Percentiles rank a stretch among this genome's conserved stretches.
Conservation (phyloP, 306 rosid genomes). For the Mucuna pruriens region DNA sequence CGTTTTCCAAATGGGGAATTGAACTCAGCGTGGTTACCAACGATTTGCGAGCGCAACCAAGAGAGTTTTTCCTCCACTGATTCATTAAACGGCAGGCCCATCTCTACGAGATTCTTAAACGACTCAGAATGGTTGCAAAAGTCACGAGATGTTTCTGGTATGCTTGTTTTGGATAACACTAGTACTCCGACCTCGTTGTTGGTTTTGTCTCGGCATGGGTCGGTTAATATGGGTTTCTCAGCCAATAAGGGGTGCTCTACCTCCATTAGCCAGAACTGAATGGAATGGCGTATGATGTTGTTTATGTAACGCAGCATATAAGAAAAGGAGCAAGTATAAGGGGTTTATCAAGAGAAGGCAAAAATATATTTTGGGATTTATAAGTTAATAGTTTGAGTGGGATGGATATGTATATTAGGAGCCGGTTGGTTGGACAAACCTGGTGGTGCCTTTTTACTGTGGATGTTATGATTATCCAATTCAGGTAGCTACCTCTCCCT, state of each 20-base stretch:
- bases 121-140: conserved; percentile 36
- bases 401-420: conserved; percentile 43
- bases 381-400: conserved; percentile 38
- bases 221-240: neutral
- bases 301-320: conserved; percentile 32
- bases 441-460: conserved; percentile 31
- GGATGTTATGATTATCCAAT: neutral
- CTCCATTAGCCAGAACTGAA: conserved; percentile 36
- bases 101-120: conserved; percentile 41
- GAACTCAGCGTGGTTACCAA: conserved; percentile 61
- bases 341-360: conserved; percentile 3
- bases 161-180: neutral
- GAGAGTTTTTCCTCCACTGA: conserved; percentile 41
- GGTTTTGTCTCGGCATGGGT: neutral
- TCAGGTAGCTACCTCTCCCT: conserved; percentile 34
- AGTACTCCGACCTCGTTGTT: neutral
- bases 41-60: conserved; percentile 72
- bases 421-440: conserved; percentile 32
- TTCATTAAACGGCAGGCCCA: conserved; percentile 35
- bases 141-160: neutral
- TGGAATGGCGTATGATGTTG: conserved; percentile 19
- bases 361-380: conserved; percentile 5
- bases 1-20: conserved; percentile 70
- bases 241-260: conserved; percentile 20
- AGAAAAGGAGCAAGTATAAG: neutral